These are phyloP conservation scores for Helicocarpus griseus DNA, from an alignment of 2,329 filamentous ascomycete genomes.

Conservation along the genomic window DNA sequence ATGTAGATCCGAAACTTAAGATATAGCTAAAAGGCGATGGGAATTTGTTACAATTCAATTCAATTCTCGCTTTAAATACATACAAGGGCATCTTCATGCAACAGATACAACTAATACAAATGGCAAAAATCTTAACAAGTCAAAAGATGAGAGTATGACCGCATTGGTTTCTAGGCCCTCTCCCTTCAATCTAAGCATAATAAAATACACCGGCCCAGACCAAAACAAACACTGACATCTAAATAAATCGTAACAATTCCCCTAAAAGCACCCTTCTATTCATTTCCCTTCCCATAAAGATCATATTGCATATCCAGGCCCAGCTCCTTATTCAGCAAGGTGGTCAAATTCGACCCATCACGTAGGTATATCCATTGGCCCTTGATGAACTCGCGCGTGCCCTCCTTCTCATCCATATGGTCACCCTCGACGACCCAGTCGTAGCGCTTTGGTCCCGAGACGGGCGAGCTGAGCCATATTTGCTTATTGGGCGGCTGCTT, in stretches of 20 bases:
- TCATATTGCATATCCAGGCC: constrained; percentile 49
- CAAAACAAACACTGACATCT: not conserved
- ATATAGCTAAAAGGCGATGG: too few species aligned
- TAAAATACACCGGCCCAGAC: too few species aligned
- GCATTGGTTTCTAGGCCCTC: too few species aligned
- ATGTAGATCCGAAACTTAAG: too few species aligned
- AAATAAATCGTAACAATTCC: not conserved
- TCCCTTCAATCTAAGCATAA: too few species aligned
- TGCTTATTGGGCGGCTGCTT: constrained; percentile 97
- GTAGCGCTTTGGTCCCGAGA: constrained; percentile 86
- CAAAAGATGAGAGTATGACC: too few species aligned
- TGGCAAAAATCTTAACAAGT: too few species aligned
- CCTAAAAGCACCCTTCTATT: constrained; percentile 10
- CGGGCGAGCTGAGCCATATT: constrained; percentile 90
- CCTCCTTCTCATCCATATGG: constrained; percentile 68
- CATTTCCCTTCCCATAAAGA: constrained; percentile 23
- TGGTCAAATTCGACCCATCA: constrained; percentile 66
- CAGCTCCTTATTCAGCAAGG: constrained; percentile 67
- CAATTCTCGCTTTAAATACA: not conserved
- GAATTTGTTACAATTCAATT: not conserved
- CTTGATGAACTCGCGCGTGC: constrained; percentile 39
- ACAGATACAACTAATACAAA: not conserved
- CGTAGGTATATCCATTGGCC: constrained; percentile 83
- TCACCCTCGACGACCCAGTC: constrained; percentile 73
- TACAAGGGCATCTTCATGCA: not conserved